Evolutionary conservation across 2,329 filamentous ascomycete species (phyloP), one percentile per base, ranked within the genome.

Genomic region (Amauroascus verrucosus): DNA sequence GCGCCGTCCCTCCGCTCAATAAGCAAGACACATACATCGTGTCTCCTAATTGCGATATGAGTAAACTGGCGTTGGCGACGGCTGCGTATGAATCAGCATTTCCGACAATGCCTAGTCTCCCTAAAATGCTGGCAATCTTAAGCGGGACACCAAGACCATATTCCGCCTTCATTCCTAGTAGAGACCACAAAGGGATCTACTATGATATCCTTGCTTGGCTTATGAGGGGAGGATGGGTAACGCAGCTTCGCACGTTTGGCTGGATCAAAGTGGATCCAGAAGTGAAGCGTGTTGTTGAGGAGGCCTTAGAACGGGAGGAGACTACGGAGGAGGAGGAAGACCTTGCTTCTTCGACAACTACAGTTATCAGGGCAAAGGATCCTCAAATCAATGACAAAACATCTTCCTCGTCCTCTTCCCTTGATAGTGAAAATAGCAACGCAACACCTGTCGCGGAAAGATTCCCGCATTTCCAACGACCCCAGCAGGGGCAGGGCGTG

Each of bases 151-250:
- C 93, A 1, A 81, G 88, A 28, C 83, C 86, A 0, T 98, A 90
- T 72, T 87, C 88, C 62, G 78, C 78, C 51, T 84, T 94, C 59
- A 89, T 90, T 43, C 91, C 91, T 0, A 89, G 83, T 63, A 89
- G 90, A 66, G 85, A 88, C 62, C 89, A 96, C 65, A 86, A 91
- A 41, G 83, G 84, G 6, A 83, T 84, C 1, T 98, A 96, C 67
- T 84, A 97, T 68, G 81, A 87, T 32, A 95, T 97, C 68, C 75
- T 98, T 24, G 89, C 88, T 20, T 98, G 91, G 88, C 78, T 98
- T 7, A 82, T 97, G 73, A 83, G 90, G 38, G 86, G 88, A 45
- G 89, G 88, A 13, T 95, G 93, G 86, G 90, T 96, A 0, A 95
- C 87, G 0, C 90, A 96, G 67, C 77, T 98, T 5, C 86, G 89